phyloP scores from a whole-genome alignment of 257 asterid genomes.

The Verbascum thapsus region DNA sequence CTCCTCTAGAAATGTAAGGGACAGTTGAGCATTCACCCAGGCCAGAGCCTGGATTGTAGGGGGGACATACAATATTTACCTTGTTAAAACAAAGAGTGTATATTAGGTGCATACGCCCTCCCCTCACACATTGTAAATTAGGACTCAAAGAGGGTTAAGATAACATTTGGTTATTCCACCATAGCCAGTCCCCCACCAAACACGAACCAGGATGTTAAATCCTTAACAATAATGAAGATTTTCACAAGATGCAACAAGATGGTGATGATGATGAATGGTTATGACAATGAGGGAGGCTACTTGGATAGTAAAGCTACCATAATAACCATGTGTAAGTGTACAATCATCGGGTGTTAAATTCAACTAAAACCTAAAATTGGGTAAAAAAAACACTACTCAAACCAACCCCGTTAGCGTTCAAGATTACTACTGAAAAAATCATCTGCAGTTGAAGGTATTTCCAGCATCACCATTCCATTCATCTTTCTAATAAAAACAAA shows the following conservation, averaged over 20 bases:
- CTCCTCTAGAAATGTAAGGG: not conserved
- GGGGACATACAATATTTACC: too few species aligned
- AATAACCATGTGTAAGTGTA: not conserved
- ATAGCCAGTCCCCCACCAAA: slow-evolving; percentile 13
- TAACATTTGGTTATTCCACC: not conserved
- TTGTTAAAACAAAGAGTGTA: not conserved
- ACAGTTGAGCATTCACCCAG: not conserved
- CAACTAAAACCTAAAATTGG: not conserved
- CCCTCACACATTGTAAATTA: slow-evolving; percentile 11
- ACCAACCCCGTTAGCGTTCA: too few species aligned
- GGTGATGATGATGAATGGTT: not conserved
- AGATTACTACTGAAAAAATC: not conserved
- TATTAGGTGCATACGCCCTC: slow-evolving; percentile 2
- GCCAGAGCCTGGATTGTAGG: not conserved
- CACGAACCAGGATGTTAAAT: not conserved
- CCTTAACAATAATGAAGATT: not conserved
- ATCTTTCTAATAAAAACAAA: not conserved
- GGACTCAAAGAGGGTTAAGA: not conserved
- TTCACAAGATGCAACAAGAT: not conserved
- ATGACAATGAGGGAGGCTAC: not conserved
- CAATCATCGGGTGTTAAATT: slow-evolving; percentile 7
- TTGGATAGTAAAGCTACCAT: slow-evolving; percentile 8
- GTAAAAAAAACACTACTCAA: not conserved
- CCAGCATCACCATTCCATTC: not conserved
- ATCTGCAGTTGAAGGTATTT: slow-evolving; percentile 15